These are phyloP conservation scores for Nakataea oryzae DNA, from an alignment of 2,329 filamentous ascomycete species.

Conservation along the genomic window DNA sequence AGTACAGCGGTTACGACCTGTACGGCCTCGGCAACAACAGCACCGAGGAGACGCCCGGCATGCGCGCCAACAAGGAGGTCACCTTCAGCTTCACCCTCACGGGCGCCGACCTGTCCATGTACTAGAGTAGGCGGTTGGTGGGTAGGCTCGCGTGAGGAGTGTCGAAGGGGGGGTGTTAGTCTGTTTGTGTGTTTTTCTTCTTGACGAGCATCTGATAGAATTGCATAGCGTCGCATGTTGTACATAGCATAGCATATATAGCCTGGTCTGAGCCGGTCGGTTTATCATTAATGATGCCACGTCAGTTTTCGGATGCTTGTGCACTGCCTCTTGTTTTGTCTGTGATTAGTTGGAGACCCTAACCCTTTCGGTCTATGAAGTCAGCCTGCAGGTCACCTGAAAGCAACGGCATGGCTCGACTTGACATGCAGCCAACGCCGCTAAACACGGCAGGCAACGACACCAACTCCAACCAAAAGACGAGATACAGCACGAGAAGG, in stretches of 20 bases:
- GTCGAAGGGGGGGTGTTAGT: too few relatives aligned
- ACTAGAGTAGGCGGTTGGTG: not conserved
- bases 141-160: not conserved
- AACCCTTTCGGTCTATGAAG: not conserved
- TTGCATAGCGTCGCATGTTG: too few relatives aligned
- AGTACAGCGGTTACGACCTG: conserved; percentile 25
- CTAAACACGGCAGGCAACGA: too few relatives aligned
- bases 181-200: too few relatives aligned
- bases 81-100: not conserved
- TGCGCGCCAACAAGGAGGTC: not conserved
- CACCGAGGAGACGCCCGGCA: not conserved
- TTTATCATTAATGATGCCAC: not conserved
- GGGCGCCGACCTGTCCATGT: not conserved
- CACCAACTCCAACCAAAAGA: not conserved
- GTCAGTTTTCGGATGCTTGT: not conserved
- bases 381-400: not conserved
- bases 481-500: not conserved
- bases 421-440: not conserved
- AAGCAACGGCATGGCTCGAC: not conserved
- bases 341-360: too few relatives aligned
- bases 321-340: too few relatives aligned
- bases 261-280: not conserved
- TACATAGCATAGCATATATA: not conserved
- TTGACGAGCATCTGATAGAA: too few relatives aligned
- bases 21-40: not conserved